Base-by-base conservation (phyloP, 2,329 filamentous ascomycete species). In the Talaromyces funiculosus region DNA sequence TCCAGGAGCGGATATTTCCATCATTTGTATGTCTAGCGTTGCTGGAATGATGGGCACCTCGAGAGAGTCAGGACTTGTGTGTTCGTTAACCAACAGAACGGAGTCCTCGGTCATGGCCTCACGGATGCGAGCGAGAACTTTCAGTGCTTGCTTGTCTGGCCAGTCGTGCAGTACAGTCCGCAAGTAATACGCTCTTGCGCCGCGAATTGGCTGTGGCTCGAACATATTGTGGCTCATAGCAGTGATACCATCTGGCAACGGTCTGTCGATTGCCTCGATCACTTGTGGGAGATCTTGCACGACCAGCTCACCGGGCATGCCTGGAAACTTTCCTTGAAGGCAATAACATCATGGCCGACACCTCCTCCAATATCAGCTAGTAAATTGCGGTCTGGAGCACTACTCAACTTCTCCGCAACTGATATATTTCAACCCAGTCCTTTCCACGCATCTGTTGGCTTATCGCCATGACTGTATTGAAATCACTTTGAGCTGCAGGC, bases 401-500 rank as follows among this genome's bases (percentile, higher is more conserved):
- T 22, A 16, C 24, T 31, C 18, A 59, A 26, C 16, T 59, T 64
- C 8, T 65, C 61, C 4, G 14, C 20, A 2, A 66, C 61, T 4
- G 67, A 31, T 62, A 68, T 40, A 61, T 43, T 2, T 65, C 62
- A 47, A 63, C 64, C 67, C 66, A 69, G 5, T 63, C 6, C 9
- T 31, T 26, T 2, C 59, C 61, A 1, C 49, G 33, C 7, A 45
- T 1, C 1, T 47, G 18, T 20, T 54, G 59, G 45, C 18, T 51
- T 1, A 57, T n/a, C 1, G 60, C 63, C 71, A 74, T 73, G 1
- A 64, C 64, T 1, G 55, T 58, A 59, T 74, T 73, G 63, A 73
- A 74, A 1, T 63, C 68, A 12, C 60, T 29, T 29, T 66, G 65
- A 3, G 62, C 47, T 1, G 38, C 54, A 2, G 66, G 67, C 2